phyloP scores from a whole-genome alignment of 371 early-diverging fungal genomes.

The Mortierella sp. region DNA sequence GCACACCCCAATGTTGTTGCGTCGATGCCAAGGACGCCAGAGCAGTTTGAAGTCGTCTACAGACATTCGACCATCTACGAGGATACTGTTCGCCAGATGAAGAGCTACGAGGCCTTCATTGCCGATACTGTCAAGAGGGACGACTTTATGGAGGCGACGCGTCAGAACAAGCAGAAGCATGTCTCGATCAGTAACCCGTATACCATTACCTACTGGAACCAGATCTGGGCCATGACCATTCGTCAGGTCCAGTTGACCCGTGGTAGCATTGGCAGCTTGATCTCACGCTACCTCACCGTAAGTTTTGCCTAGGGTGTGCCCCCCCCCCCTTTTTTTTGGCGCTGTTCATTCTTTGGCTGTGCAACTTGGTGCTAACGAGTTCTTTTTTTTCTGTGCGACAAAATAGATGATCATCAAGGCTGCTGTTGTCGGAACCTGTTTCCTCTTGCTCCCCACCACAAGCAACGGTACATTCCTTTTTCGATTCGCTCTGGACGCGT shows the following conservation, averaged over 20 bases:
- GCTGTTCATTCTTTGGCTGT: too few relatives aligned
- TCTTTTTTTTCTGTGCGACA: neutral
- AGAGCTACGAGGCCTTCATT: slow-evolving; percentile 59
- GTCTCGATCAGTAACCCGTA: slow-evolving; percentile 67
- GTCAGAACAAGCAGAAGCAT: slow-evolving; percentile 68
- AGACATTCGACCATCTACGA: slow-evolving; percentile 57
- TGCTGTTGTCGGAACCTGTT: slow-evolving; percentile 76
- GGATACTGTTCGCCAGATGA: slow-evolving; percentile 40
- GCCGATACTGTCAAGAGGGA: slow-evolving; percentile 46
- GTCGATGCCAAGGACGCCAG: slow-evolving; percentile 31
- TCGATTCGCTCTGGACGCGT: neutral
- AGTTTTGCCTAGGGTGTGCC: too few relatives aligned
- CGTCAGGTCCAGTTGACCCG: slow-evolving; percentile 72
- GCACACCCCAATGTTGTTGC: slow-evolving; percentile 50
- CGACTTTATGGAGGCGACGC: slow-evolving; percentile 66
- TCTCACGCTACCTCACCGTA: slow-evolving; percentile 67
- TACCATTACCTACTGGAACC: slow-evolving; percentile 73
- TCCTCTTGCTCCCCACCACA: slow-evolving; percentile 52
- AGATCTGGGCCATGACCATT: slow-evolving; percentile 69
- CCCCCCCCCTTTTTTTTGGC: neutral
- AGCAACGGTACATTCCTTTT: neutral
- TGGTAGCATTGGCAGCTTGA: slow-evolving; percentile 62
- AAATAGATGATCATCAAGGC: slow-evolving; percentile 67
- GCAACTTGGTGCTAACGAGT: neutral
- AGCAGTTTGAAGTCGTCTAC: slow-evolving; percentile 64